Conservation (phyloP, 2,329 filamentous ascomycete genomes). For the Metarhizium guizhouense region DNA sequence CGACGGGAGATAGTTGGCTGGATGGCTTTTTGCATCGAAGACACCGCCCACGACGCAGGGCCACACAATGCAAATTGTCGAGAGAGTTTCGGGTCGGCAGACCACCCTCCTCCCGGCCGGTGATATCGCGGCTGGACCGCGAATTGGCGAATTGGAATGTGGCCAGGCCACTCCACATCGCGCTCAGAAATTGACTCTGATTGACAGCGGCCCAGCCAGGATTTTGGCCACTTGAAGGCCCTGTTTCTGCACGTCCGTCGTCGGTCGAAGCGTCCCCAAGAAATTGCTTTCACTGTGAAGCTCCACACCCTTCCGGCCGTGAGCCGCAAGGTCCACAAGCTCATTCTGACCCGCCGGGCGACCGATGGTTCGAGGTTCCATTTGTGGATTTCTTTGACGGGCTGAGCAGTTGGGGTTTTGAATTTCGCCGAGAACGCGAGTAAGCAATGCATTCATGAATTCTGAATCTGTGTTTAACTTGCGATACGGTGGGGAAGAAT, state of each 20-base stretch:
- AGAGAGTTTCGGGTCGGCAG: neutral
- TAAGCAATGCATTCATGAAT: neutral
- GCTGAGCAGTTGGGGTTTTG: neutral
- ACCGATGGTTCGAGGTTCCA: neutral
- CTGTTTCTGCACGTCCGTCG: neutral
- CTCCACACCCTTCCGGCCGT: slow-evolving; percentile 2
- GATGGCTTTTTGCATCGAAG: neutral
- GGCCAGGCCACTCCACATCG: neutral
- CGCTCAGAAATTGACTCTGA: neutral
- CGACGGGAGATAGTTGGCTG: neutral
- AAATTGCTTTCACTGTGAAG: neutral
- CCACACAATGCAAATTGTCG: neutral
- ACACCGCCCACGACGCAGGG: neutral
- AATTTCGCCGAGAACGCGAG: neutral
- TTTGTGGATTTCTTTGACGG: neutral
- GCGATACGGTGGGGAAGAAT: too few relatives aligned
- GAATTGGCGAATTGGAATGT: neutral
- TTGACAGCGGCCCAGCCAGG: neutral
- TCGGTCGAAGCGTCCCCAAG: neutral
- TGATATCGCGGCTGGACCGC: neutral
- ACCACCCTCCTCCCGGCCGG: neutral
- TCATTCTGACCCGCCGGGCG: neutral
- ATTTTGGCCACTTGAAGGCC: neutral
- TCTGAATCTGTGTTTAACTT: too few relatives aligned
- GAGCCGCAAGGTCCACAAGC: neutral